Evolutionary conservation across 2,329 filamentous ascomycete species (phyloP).

Genomic region (Pseudovirgaria hyperparasitica): DNA sequence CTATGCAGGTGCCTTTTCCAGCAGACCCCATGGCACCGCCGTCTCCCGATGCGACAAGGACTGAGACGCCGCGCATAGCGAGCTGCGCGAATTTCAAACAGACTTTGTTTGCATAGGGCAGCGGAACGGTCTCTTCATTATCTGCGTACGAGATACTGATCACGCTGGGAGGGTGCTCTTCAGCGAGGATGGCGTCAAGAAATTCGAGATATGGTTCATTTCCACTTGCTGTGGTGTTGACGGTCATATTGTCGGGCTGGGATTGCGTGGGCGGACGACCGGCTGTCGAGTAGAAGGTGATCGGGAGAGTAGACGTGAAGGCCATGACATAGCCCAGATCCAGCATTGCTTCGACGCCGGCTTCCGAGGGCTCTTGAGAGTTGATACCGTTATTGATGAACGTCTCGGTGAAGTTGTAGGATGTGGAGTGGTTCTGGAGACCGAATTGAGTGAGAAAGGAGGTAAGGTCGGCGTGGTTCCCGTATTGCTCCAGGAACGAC

Average conservation of each 20-base stretch:
- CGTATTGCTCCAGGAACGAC: constrained; percentile 13
- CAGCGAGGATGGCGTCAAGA: constrained; percentile 37
- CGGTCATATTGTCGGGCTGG: constrained; percentile 28
- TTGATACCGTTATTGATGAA: constrained; percentile 10
- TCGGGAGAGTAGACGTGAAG: constrained; percentile 16
- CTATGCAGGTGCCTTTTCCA: too few species aligned
- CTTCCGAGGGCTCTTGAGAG: constrained; percentile 5
- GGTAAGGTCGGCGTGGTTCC: constrained; percentile 11
- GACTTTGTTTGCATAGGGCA: constrained; percentile 38
- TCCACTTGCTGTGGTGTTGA: constrained; percentile 12
- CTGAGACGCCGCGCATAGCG: constrained; percentile 39
- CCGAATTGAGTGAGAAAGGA: constrained; percentile 7
- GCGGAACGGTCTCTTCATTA: constrained; percentile 43
- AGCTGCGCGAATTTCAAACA: constrained; percentile 43
- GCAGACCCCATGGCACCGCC: too few species aligned
- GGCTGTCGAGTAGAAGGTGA: constrained; percentile 43
- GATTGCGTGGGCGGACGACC: constrained; percentile 36
- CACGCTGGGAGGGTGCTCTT: constrained; percentile 39
- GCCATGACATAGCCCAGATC: constrained; percentile 11
- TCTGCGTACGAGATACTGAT: constrained; percentile 47
- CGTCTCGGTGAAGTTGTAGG: constrained; percentile 7
- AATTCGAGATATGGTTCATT: constrained; percentile 49
- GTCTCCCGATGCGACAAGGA: constrained; percentile 19
- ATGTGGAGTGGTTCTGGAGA: constrained; percentile 1
- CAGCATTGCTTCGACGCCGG: constrained; percentile 11